Conservation (phyloP, 2,329 filamentous ascomycete genomes). For the Pestalotiopsis sp. region DNA sequence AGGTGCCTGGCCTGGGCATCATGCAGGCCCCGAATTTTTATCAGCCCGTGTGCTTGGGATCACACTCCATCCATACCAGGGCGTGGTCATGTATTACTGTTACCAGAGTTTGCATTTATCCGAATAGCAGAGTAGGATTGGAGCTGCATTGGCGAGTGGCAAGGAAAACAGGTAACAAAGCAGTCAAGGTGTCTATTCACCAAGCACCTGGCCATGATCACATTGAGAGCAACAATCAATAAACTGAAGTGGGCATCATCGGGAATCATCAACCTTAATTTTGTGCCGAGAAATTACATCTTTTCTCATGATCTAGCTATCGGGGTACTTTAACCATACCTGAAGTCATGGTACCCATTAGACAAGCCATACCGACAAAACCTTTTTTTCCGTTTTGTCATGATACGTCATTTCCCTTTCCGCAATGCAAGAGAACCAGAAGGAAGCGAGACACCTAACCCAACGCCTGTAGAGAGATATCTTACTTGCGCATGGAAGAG, state of each 20-base stretch:
- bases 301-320: slow-evolving; percentile 11
- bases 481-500: slow-evolving; percentile 91
- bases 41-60: too few species aligned
- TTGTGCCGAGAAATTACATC: slow-evolving; percentile 13
- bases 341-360: slow-evolving; percentile 2
- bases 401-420: slow-evolving; percentile 25
- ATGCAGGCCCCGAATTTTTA: too few species aligned
- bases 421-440: slow-evolving; percentile 37
- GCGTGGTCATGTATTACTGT: too few species aligned
- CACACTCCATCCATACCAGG: too few species aligned
- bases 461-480: slow-evolving; percentile 34
- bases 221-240: background rate
- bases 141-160: too few species aligned
- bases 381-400: slow-evolving; percentile 19
- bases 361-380: slow-evolving; percentile 7
- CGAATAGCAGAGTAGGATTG: too few species aligned
- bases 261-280: slow-evolving; percentile 13
- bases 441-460: slow-evolving; percentile 27
- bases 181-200: too few species aligned
- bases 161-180: too few species aligned
- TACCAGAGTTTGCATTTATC: too few species aligned
- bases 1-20: too few species aligned
- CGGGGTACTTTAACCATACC: slow-evolving; percentile 4
- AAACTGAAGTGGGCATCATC: slow-evolving; percentile 2
- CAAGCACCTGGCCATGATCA: background rate